Evolutionary conservation across 2,329 filamentous ascomycete genomes (phyloP).

Genomic region (Fusarium udum): DNA sequence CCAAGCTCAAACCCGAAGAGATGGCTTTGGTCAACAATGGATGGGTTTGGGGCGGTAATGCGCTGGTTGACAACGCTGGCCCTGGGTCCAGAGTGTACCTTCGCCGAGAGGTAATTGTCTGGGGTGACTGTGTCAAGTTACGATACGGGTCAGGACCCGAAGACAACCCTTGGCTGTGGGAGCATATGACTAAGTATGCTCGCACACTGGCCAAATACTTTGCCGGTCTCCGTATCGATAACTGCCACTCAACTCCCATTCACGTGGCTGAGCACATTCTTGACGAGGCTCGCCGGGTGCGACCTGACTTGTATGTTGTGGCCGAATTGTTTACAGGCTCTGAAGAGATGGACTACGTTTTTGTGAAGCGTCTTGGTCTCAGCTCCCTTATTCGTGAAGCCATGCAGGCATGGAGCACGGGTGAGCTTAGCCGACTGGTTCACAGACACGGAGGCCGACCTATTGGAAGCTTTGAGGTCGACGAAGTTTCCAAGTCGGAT

Average conservation of each 20-base stretch:
- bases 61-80: conserved; percentile 91
- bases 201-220: conserved; percentile 94
- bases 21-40: conserved; percentile 93
- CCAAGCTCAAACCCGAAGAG: conserved; percentile 78
- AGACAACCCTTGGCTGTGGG: conserved; percentile 94
- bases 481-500: conserved; percentile 77
- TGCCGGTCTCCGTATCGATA: conserved; percentile 94
- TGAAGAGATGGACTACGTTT: conserved; percentile 95
- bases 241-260: conserved; percentile 95
- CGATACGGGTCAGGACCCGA: conserved; percentile 83
- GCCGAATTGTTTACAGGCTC: conserved; percentile 96
- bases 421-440: conserved; percentile 89
- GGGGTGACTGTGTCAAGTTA: conserved; percentile 98
- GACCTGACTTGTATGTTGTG: conserved; percentile 89
- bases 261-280: conserved; percentile 95
- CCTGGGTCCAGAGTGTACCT: conserved; percentile 91
- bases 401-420: conserved; percentile 98
- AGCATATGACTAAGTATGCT: conserved; percentile 94
- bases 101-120: conserved; percentile 94
- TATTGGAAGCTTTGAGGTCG: conserved; percentile 97
- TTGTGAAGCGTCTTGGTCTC: conserved; percentile 90
- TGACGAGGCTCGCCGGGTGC: conserved; percentile 88
- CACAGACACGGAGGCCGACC: conserved; percentile 93
- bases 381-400: conserved; percentile 94
- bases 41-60: conserved; percentile 98